A percentile compares a stretch with the other conserved stretches of the same genome.
Evolutionary conservation across 306 rosid genomes (phyloP).

Genomic region (Cucurbita moschata): DNA sequence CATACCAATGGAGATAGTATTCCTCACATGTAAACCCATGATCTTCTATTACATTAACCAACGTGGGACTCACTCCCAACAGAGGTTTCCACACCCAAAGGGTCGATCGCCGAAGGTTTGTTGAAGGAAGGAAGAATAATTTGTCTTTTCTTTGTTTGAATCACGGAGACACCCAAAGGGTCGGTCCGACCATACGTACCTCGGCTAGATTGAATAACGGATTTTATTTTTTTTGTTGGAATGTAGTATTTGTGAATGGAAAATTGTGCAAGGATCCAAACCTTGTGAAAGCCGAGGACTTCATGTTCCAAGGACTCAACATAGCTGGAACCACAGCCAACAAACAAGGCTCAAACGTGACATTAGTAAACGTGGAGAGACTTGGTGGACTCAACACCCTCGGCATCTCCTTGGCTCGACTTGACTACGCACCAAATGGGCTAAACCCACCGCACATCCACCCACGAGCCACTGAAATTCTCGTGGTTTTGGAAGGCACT

Average conservation of each 20-base stretch:
- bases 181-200: too few relatives aligned
- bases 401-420: not conserved
- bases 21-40: too few relatives aligned
- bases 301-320: not conserved
- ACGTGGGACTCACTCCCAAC: too few relatives aligned
- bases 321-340: not conserved
- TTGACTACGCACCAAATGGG: not conserved
- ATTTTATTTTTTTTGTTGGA: too few relatives aligned
- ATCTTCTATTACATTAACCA: too few relatives aligned
- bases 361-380: not conserved
- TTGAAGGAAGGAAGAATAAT: too few relatives aligned
- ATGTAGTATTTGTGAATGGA: not conserved
- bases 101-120: too few relatives aligned
- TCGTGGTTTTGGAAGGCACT: not conserved
- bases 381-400: not conserved
- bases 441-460: constrained; percentile 1
- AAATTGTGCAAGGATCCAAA: not conserved
- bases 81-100: too few relatives aligned
- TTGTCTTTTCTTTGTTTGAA: too few relatives aligned
- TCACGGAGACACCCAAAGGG: too few relatives aligned
- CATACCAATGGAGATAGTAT: too few relatives aligned
- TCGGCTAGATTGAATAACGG: too few relatives aligned
- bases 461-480: not conserved
- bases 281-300: not conserved
- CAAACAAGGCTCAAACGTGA: not conserved